A percentile compares a stretch with the other conserved stretches of the same genome.
Conservation (phyloP, 306 rosid genomes). For the Vigna trinervia region DNA sequence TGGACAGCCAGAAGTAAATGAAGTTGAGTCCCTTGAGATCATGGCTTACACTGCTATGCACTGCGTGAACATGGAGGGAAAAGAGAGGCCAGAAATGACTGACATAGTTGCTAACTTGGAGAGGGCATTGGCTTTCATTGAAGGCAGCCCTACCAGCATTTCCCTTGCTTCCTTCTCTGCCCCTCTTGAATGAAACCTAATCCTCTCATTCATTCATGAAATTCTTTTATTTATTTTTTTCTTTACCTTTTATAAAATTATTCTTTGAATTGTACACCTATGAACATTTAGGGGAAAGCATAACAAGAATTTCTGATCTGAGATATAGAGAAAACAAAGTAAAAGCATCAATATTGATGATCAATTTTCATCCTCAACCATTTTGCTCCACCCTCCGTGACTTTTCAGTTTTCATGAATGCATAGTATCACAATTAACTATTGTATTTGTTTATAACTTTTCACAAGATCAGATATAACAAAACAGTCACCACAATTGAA, state of each 20-base stretch:
- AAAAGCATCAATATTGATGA: background rate
- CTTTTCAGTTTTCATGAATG: too few relatives aligned
- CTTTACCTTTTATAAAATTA: background rate
- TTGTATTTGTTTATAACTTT: too few relatives aligned
- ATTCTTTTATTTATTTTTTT: conserved; percentile 48
- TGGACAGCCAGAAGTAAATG: conserved; percentile 55
- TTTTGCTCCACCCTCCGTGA: background rate
- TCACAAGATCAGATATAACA: too few relatives aligned
- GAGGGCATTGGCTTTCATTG: conserved; percentile 49
- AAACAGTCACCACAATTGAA: too few relatives aligned
- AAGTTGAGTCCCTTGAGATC: conserved; percentile 50
- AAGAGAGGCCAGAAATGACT: conserved; percentile 52
- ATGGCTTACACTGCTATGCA: conserved; percentile 59
- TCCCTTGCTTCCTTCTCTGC: conserved; percentile 48
- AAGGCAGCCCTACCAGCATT: conserved; percentile 39
- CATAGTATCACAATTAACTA: background rate
- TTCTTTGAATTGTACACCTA: conserved; percentile 26
- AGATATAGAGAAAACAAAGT: conserved; percentile 1
- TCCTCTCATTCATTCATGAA: conserved; percentile 7
- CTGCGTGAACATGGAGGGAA: conserved; percentile 58
- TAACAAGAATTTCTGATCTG: background rate
- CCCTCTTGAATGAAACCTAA: conserved; percentile 27
- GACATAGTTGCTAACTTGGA: conserved; percentile 59
- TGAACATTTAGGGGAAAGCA: conserved; percentile 27
- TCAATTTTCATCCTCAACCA: background rate